Conservation (phyloP, 1,284 basidiomycete genomes). For the Austroboletus novae-zelandiae region DNA sequence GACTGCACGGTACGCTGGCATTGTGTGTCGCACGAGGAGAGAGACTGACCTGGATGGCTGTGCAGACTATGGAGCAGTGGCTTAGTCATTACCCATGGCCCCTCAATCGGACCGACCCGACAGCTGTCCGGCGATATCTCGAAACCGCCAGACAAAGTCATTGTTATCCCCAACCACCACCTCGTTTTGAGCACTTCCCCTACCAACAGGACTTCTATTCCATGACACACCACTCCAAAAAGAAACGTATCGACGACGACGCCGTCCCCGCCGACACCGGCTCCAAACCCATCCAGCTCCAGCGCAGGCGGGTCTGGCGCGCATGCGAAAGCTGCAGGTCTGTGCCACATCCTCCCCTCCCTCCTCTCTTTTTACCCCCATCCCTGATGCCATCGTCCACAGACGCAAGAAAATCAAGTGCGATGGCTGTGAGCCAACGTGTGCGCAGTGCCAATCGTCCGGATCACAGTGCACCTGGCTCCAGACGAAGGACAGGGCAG, state of each 20-base stretch:
- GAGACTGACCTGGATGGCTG: conserved; percentile 25
- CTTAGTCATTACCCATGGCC: conserved; percentile 34
- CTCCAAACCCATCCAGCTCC: conserved; percentile 69
- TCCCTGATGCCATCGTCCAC: conserved; percentile 20
- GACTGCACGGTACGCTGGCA: conserved; percentile 18
- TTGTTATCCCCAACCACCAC: conserved; percentile 18
- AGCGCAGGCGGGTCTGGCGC: conserved; percentile 74
- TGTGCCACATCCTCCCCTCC: conserved; percentile 29
- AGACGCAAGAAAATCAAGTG: conserved; percentile 90
- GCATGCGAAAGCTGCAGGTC: conserved; percentile 85
- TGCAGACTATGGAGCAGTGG: conserved; percentile 22
- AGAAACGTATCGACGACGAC: conserved; percentile 67
- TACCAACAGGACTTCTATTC: conserved; percentile 49
- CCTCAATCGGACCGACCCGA: conserved; percentile 36
- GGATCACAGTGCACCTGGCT: conserved; percentile 79
- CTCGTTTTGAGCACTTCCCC: conserved; percentile 35
- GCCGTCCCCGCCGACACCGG: conserved; percentile 49
- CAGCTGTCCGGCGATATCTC: conserved; percentile 34
- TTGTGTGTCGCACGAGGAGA: conserved; percentile 16
- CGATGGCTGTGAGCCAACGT: conserved; percentile 81
- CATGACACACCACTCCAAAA: conserved; percentile 60
- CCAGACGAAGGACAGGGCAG: conserved; percentile 83
- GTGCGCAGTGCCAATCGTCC: conserved; percentile 71
- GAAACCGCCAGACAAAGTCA: conserved; percentile 20
- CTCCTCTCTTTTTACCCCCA: conserved; percentile 14